Evolutionary conservation across 352 stramenopile genomes (phyloP), one percentile per base, ranked within the genome.

Genomic region (Phytopythium sindhum): DNA sequence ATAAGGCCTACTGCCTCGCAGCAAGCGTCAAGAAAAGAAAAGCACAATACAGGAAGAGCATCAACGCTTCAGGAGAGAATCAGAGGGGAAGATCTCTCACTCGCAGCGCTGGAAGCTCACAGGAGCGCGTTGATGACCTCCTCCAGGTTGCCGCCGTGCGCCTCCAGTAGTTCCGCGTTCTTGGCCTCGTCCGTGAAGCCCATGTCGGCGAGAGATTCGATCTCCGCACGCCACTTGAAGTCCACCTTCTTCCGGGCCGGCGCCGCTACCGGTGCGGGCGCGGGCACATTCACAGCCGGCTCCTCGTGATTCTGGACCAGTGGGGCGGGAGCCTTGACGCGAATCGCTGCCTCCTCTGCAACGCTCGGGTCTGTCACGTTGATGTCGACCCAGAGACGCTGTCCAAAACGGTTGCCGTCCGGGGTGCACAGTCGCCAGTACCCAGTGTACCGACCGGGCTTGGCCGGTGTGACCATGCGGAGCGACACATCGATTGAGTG

Each of bases 341-440:
- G 72, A 53, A 80, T 65, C 3, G 65, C 61, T 6, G 66, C 53
- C 54, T 77, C 70, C 57, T 75, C 69, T 4, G 66, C 37, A 37
- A 74, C 67, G 53, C 74, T 68, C 7, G 75, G 63, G 11, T 68
- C 71, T 60, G 84, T 80, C 29, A 95, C 84, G 23, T 86, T 90
- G 42, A 97, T 82, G 63, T 97, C 88, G 29, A 96, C 81, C 89
- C 89, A 97, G 44, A 97, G 85, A 8, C 88, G 84, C 61, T 97
- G 88, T 0, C 89, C 89, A 62, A 97, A 97, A 51, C 85, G 84
- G 28, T 84, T 90, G 57, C 85, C 86, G 23, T 93, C 81, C 6
- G 84, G 69, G 5, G 81, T 91, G 58, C 80, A 86, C 33, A 97
- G 67, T n/a, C 89, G 88, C 85, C 89, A 97, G 73, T 96, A 96